A percentile compares a stretch with the other conserved stretches of the same genome.
These are phyloP conservation scores for Neurospora sp. DNA, from an alignment of 495 filamentous ascomycete species.

Conservation along the genomic window DNA sequence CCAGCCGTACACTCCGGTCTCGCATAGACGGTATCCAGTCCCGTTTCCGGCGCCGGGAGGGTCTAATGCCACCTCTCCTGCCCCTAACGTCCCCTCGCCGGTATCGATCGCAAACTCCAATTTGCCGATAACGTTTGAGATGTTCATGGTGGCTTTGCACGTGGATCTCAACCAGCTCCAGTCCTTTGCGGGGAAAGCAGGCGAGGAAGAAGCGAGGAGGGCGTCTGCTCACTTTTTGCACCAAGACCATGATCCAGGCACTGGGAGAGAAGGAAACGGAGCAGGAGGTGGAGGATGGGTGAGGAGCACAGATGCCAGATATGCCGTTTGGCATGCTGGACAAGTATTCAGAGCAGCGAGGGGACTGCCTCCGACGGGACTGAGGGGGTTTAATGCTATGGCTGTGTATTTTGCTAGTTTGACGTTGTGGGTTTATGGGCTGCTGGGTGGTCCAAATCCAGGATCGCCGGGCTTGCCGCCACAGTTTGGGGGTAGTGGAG, in stretches of 20 bases:
- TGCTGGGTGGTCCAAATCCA: neutral
- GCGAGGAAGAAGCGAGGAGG: constrained; percentile 42
- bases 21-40: neutral
- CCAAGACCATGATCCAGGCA: neutral
- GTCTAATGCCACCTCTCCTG: neutral
- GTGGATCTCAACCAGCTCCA: constrained; percentile 52
- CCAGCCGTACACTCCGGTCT: neutral
- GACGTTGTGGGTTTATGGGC: constrained; percentile 47
- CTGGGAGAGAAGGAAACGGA: neutral
- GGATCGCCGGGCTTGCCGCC: neutral
- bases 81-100: neutral
- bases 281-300: constrained; percentile 30
- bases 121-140: constrained; percentile 22
- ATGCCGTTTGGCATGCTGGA: constrained; percentile 50
- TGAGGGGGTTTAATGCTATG: constrained; percentile 45
- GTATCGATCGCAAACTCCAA: constrained; percentile 8
- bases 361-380: constrained; percentile 25
- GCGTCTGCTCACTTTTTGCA: constrained; percentile 29
- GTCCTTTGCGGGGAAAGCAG: constrained; percentile 45
- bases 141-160: constrained; percentile 44
- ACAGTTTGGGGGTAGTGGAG: neutral
- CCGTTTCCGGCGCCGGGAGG: constrained; percentile 17
- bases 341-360: constrained; percentile 44
- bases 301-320: constrained; percentile 33
- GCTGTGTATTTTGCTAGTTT: constrained; percentile 48